Base-by-base conservation (phyloP, 208 protist genomes). In the Leptomonas pyrrhocoris region DNA sequence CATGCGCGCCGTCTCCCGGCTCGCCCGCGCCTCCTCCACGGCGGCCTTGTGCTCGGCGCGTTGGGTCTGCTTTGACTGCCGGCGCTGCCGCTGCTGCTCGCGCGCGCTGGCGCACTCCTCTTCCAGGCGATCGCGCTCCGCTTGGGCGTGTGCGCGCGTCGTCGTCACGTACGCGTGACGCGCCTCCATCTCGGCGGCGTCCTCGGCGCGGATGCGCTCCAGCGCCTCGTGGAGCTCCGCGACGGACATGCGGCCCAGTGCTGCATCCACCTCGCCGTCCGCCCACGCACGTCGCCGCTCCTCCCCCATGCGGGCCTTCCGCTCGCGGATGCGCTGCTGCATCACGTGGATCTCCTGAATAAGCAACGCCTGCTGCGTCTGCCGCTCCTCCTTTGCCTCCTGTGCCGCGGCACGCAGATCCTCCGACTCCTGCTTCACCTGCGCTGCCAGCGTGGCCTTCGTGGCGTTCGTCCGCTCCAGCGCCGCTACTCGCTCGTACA, bases 281-380 rank as follows among this genome's bases (percentile, higher is more conserved):
- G 45, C 58, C 40, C 50, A 68, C 42, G 53, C 66, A 4, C 34
- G 62, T 5, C 72, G 73, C n/a, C 65, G 61, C 60, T 82, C 71
- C 31, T 45, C 50, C 13, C 62, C 60, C 53, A 79, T 21, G 12
- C 56, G 77, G 2, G 55, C 76, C 54, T 77, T 64, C 58, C 59
- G 49, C 50, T 80, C 66, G 15, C 74, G 79, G n/a, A 85, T 77
- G n/a, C 84, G 75, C 62, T 81, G 75, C 13, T 78, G 84, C 45
- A 93, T 64, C 45, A 75, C 59, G 12, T 78, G 76, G 30, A 93
- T 89, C 34, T 90, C 78, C n/a, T 86, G 74, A 65, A 93, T 93
- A 18, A 85, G 45, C 31, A 84, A 36, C 5, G 80, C 67, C 73
- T 84, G 82, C 57, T 85, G 68, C 18, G 74, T 70, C 27, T 68